phyloP scores from a whole-genome alignment of 257 asterid genomes.

The Petrea volubilis region DNA sequence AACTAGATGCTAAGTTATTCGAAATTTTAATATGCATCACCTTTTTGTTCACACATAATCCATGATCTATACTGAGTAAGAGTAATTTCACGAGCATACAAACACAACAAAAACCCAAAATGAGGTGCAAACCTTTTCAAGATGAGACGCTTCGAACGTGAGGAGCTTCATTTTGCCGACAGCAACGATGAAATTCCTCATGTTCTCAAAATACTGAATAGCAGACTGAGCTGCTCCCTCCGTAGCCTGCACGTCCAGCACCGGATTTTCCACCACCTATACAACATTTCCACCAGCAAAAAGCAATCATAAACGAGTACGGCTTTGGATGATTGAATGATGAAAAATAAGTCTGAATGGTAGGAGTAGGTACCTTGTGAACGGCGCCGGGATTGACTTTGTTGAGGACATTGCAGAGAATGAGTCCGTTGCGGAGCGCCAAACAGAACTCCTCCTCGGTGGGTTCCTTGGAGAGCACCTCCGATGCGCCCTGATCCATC shows the following conservation, averaged over 20 bases:
- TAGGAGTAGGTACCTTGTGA: constrained; percentile 53
- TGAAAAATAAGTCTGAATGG: neutral
- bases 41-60: neutral
- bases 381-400: constrained; percentile 91
- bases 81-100: neutral
- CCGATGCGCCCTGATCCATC: constrained; percentile 79
- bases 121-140: constrained; percentile 65
- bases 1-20: neutral
- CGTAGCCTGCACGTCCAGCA: constrained; percentile 65
- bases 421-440: constrained; percentile 90
- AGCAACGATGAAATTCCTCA: constrained; percentile 83
- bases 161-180: constrained; percentile 84
- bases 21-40: neutral
- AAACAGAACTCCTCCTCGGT: constrained; percentile 70
- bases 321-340: neutral
- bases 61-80: neutral
- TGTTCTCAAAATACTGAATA: constrained; percentile 91
- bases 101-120: neutral
- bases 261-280: constrained; percentile 89
- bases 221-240: constrained; percentile 97
- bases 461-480: constrained; percentile 64
- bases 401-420: constrained; percentile 95
- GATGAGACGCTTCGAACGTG: constrained; percentile 86
- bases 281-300: neutral
- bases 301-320: constrained; percentile 3